phyloP scores from a whole-genome alignment of 169 alveolate species.

The Sarcocystis neurona region DNA sequence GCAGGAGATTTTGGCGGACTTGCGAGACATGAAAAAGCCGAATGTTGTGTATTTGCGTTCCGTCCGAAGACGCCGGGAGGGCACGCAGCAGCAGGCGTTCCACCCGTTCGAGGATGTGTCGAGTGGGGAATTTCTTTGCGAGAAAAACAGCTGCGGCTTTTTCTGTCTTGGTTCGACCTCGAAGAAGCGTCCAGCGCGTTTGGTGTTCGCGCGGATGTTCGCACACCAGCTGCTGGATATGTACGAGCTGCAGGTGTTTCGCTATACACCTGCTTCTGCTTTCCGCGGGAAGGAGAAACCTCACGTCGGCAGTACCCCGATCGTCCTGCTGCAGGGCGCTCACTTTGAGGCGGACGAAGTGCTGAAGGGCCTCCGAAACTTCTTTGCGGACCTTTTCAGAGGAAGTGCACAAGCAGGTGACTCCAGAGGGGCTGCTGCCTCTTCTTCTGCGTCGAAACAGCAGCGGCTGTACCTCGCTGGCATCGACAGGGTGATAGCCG shows the following conservation, averaged over 20 bases:
- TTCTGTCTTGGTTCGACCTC: slow-evolving; percentile 43
- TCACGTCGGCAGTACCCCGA: slow-evolving; percentile 46
- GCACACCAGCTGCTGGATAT: slow-evolving; percentile 49
- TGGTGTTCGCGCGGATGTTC: slow-evolving; percentile 51
- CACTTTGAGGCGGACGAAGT: slow-evolving; percentile 32
- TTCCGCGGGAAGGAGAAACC: slow-evolving; percentile 42
- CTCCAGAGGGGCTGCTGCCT: slow-evolving; percentile 13
- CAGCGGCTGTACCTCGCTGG: slow-evolving; percentile 37
- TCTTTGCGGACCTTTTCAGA: slow-evolving; percentile 51
- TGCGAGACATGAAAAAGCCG: slow-evolving; percentile 56
- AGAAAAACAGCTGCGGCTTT: slow-evolving; percentile 58
- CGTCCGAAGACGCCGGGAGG: background rate
- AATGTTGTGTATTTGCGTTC: slow-evolving; percentile 25
- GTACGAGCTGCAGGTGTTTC: slow-evolving; percentile 48
- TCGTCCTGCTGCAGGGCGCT: slow-evolving; percentile 60
- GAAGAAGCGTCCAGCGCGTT: slow-evolving; percentile 61
- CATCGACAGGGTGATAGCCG: slow-evolving; percentile 48
- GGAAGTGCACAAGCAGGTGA: background rate
- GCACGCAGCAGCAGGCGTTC: slow-evolving; percentile 29
- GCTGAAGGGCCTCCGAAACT: slow-evolving; percentile 22
- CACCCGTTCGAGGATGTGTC: slow-evolving; percentile 58
- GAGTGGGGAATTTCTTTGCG: slow-evolving; percentile 46
- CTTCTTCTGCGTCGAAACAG: background rate
- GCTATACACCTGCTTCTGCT: slow-evolving; percentile 2
- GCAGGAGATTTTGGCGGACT: slow-evolving; percentile 34